These are phyloP conservation scores for Heritiera fomes DNA, from an alignment of 345 rosid genomes.

Conservation along the genomic window DNA sequence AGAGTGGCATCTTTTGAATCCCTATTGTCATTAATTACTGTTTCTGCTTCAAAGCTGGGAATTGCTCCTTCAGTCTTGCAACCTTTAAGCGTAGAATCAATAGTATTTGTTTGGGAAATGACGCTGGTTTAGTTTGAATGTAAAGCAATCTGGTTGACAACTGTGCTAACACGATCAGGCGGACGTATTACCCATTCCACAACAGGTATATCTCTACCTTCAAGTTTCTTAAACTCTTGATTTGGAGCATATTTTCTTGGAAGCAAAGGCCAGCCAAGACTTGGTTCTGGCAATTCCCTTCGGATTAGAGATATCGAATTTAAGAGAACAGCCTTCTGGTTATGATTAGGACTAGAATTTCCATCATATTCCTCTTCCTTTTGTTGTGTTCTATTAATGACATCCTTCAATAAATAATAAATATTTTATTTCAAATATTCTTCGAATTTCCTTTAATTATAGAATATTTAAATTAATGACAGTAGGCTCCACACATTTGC, in stretches of 20 bases:
- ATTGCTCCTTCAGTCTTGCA: constrained; percentile 2
- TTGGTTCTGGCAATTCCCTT: constrained; percentile 38
- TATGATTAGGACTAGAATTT: not conserved
- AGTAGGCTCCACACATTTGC: too few relatives aligned
- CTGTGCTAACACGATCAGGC: constrained; percentile 31
- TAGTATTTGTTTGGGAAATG: not conserved
- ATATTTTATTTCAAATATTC: too few relatives aligned
- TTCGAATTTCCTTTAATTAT: too few relatives aligned
- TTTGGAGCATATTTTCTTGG: constrained; percentile 9
- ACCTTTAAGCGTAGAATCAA: not conserved
- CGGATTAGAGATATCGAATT: constrained; percentile 34
- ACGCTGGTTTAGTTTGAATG: constrained; percentile 8
- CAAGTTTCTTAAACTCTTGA: constrained; percentile 9
- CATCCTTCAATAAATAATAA: too few relatives aligned
- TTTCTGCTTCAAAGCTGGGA: constrained; percentile 12
- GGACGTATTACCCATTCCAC: constrained; percentile 47
- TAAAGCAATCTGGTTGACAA: constrained; percentile 2
- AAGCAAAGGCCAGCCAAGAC: constrained; percentile 51
- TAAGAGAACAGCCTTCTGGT: constrained; percentile 1
- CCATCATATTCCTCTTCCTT: too few relatives aligned
- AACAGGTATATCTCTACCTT: constrained; percentile 35
- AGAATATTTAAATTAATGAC: too few relatives aligned
- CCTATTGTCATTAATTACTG: constrained; percentile 1
- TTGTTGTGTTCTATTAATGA: too few relatives aligned
- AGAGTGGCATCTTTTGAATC: not conserved